Conservation (phyloP, 2,329 filamentous ascomycete genomes). For the Sporothrix luriei region DNA sequence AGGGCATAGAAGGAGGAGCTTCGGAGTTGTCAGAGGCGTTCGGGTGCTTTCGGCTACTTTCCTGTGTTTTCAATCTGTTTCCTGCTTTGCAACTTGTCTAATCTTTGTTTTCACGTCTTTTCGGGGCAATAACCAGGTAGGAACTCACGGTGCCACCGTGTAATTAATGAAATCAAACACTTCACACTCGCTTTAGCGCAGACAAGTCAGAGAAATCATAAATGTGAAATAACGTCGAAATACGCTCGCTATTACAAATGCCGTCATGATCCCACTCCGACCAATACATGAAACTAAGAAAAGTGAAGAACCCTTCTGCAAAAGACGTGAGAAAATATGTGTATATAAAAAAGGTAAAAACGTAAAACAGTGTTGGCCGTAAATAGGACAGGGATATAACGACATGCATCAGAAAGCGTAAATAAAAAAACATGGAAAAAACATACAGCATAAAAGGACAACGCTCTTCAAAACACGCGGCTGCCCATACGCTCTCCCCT, state of each 20-base stretch:
- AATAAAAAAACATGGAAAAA: conserved; percentile 11
- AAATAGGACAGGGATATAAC: conserved; percentile 22
- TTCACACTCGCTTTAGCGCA: neutral
- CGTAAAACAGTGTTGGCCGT: neutral
- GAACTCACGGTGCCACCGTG: neutral
- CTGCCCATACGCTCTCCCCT: neutral
- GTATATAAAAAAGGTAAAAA: conserved; percentile 19
- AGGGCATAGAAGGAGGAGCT: conserved; percentile 10
- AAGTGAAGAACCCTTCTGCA: neutral
- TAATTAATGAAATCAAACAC: neutral
- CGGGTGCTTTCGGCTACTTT: neutral
- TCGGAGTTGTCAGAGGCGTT: neutral
- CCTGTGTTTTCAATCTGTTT: neutral
- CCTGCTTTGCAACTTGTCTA: neutral
- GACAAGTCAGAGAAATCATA: neutral
- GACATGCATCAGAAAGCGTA: conserved; percentile 13
- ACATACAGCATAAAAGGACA: neutral
- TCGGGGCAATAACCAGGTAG: neutral
- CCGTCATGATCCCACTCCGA: neutral
- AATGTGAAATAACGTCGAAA: neutral
- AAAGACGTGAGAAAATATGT: neutral
- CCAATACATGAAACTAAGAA: neutral
- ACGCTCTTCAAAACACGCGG: neutral
- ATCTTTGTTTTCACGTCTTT: neutral
- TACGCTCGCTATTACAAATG: neutral